A percentile compares a stretch with the other conserved stretches of the same genome.
These are phyloP conservation scores for Russula foetens DNA, from an alignment of 768 basidiomycete species.

Conservation along the genomic window DNA sequence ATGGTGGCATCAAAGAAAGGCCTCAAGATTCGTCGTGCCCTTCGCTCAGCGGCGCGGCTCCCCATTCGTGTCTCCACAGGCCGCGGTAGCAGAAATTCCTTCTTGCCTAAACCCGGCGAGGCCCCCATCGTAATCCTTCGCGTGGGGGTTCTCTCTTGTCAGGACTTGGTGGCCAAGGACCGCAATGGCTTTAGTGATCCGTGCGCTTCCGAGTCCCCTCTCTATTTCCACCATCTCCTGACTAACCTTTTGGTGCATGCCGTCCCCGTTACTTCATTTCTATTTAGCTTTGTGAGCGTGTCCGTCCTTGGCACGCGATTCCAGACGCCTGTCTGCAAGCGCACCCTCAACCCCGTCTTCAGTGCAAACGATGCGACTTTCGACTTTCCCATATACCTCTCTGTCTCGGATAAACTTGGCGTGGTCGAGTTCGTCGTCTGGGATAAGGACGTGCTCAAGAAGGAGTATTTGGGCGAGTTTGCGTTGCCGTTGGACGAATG, in stretches of 20 bases:
- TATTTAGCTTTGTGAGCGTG: constrained; percentile 58
- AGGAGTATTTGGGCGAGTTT: constrained; percentile 92
- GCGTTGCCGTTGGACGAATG: constrained; percentile 73
- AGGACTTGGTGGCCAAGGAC: constrained; percentile 53
- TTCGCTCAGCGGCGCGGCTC: constrained; percentile 50
- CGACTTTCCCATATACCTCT: constrained; percentile 79
- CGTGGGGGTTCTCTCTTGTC: constrained; percentile 61
- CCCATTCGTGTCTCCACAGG: constrained; percentile 40
- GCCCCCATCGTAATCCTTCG: constrained; percentile 56
- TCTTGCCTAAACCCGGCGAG: constrained; percentile 50
- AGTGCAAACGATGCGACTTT: constrained; percentile 70
- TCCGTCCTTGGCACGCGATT: constrained; percentile 49
- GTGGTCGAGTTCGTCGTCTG: constrained; percentile 82
- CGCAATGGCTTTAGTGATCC: constrained; percentile 69
- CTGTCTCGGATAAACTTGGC: constrained; percentile 62
- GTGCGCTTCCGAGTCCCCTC: constrained; percentile 36
- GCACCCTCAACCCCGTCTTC: constrained; percentile 61
- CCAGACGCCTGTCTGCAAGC: constrained; percentile 71
- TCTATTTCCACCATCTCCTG: neutral
- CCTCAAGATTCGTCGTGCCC: constrained; percentile 48
- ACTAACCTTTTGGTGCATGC: neutral
- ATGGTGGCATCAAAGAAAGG: constrained; percentile 28
- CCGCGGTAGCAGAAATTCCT: constrained; percentile 30
- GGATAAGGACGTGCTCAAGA: constrained; percentile 86
- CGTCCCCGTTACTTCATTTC: neutral